Percentiles rank a stretch among this genome's conserved stretches.
These are phyloP conservation scores for Hypoxylon sp. DNA, from an alignment of 2,329 filamentous ascomycete genomes.

Conservation along the genomic window DNA sequence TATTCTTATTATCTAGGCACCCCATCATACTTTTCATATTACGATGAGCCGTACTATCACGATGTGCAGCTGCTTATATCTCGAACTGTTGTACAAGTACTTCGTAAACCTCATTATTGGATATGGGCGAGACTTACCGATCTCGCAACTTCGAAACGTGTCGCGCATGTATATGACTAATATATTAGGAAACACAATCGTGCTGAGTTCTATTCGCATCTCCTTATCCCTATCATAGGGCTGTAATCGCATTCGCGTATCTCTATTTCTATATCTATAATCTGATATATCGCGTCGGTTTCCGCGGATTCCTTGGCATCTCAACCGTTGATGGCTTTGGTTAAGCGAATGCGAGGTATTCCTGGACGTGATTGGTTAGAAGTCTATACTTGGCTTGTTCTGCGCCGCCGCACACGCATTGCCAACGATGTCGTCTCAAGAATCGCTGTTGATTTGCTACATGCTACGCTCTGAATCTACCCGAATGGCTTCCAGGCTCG, in stretches of 20 bases:
- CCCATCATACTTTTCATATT: background rate
- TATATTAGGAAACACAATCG: background rate
- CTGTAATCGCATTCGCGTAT: conserved; percentile 12
- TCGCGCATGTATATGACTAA: background rate
- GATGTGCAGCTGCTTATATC: background rate
- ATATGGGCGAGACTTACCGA: background rate
- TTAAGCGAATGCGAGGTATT: conserved; percentile 15
- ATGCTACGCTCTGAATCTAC: background rate
- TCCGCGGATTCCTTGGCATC: conserved; percentile 4
- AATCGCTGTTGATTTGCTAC: background rate
- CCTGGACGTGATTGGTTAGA: conserved; percentile 5
- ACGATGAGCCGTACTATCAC: background rate
- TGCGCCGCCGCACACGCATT: background rate
- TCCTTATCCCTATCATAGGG: background rate
- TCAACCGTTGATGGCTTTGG: background rate
- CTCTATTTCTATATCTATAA: background rate
- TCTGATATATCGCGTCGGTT: background rate
- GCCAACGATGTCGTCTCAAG: conserved; percentile 1
- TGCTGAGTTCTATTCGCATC: background rate
- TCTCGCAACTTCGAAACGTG: background rate
- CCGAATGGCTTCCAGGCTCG: background rate
- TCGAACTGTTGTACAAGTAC: background rate
- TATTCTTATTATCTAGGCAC: no score
- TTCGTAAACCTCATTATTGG: background rate
- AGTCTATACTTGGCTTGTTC: background rate